Conservation (phyloP, 1,284 basidiomycete genomes). For the Ustilago bromivora region DNA sequence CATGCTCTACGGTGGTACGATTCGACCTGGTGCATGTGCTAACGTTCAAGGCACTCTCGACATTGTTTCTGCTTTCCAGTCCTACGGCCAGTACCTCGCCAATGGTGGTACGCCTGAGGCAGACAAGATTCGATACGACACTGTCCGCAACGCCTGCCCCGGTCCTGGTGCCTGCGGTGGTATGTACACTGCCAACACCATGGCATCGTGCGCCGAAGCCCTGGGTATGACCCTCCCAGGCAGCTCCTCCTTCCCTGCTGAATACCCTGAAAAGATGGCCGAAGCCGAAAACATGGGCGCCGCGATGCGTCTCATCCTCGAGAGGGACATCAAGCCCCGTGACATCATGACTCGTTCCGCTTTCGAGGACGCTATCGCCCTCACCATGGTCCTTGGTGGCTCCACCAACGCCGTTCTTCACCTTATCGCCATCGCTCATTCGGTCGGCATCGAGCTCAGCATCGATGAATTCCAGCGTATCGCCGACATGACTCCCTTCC, state of each 20-base stretch:
- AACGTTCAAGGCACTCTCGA: slow-evolving; percentile 60
- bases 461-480: slow-evolving; percentile 69
- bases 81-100: slow-evolving; percentile 67
- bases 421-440: slow-evolving; percentile 67
- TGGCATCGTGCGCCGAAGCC: slow-evolving; percentile 67
- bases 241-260: slow-evolving; percentile 65
- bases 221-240: slow-evolving; percentile 69
- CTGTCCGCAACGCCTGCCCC: slow-evolving; percentile 65
- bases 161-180: slow-evolving; percentile 69
- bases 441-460: slow-evolving; percentile 61
- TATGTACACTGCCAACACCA: slow-evolving; percentile 70
- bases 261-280: slow-evolving; percentile 66
- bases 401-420: slow-evolving; percentile 68
- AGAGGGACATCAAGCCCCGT: slow-evolving; percentile 66
- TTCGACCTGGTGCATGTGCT: slow-evolving; percentile 64
- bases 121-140: slow-evolving; percentile 66
- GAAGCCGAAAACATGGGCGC: slow-evolving; percentile 64
- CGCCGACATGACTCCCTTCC: slow-evolving; percentile 65
- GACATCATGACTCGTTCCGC: slow-evolving; percentile 67
- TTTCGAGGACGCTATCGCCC: slow-evolving; percentile 67
- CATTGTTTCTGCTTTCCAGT: slow-evolving; percentile 68
- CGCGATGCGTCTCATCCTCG: slow-evolving; percentile 66
- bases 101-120: slow-evolving; percentile 63
- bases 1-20: slow-evolving; percentile 70
- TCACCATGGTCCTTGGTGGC: slow-evolving; percentile 69